These are phyloP conservation scores for Fusarium papillatum DNA, from an alignment of 2,329 filamentous ascomycete genomes.

Conservation along the genomic window DNA sequence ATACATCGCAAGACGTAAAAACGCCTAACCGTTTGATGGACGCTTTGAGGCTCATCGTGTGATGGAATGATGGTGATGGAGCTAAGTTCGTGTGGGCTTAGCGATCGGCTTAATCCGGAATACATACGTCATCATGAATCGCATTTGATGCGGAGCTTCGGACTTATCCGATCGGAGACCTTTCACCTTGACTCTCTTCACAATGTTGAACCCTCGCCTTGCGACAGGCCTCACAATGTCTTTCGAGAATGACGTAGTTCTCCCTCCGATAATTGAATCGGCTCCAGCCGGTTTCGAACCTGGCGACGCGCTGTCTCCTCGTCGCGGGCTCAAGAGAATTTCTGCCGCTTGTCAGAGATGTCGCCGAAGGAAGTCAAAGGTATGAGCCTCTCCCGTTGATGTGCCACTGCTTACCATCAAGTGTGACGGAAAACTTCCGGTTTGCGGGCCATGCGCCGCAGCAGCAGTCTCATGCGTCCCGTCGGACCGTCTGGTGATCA, in stretches of 20 bases:
- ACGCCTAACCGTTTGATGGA: background rate
- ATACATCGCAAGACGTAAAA: slow-evolving; percentile 3
- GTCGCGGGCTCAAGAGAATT: slow-evolving; percentile 35
- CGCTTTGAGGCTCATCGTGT: background rate
- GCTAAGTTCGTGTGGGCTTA: background rate
- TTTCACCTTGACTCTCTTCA: background rate
- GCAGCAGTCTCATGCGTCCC: slow-evolving; percentile 35
- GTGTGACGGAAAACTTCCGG: slow-evolving; percentile 39
- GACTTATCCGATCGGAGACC: background rate
- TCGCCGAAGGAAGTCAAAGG: slow-evolving; percentile 40
- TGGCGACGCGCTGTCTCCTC: slow-evolving; percentile 18
- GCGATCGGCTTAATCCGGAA: background rate
- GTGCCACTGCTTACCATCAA: slow-evolving; percentile 1
- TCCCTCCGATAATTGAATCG: slow-evolving; percentile 23
- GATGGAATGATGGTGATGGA: background rate
- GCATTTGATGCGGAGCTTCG: slow-evolving; percentile 1
- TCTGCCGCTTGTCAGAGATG: slow-evolving; percentile 39
- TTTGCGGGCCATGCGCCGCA: slow-evolving; percentile 33
- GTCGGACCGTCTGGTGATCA: slow-evolving; percentile 38
- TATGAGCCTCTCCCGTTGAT: background rate
- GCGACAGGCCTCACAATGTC: slow-evolving; percentile 11
- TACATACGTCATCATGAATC: background rate
- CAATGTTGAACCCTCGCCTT: background rate
- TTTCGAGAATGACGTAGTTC: slow-evolving; percentile 21
- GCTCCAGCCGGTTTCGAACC: slow-evolving; percentile 7